Conservation (phyloP, 257 asterid species). For the Nicotiana tabacum region DNA sequence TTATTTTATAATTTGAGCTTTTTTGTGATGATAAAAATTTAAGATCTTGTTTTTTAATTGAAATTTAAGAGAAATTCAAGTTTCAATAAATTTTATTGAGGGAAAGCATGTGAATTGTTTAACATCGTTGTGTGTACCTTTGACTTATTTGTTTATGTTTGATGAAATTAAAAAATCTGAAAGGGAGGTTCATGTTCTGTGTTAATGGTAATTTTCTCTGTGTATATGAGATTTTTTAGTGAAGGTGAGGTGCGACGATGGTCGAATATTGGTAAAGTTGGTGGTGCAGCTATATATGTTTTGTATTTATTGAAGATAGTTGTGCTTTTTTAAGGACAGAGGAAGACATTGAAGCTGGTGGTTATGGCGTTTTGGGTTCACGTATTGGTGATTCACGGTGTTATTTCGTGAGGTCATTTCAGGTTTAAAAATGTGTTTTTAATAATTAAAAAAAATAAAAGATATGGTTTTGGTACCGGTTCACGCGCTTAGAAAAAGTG, state of each 20-base stretch:
- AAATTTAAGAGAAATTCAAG: not conserved
- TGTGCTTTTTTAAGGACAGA: not conserved
- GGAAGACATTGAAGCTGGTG: not conserved
- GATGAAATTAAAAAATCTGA: not conserved
- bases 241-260: not conserved
- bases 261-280: not conserved
- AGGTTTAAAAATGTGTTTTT: no score
- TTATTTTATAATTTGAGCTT: not conserved
- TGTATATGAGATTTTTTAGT: not conserved
- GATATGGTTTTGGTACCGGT: no score
- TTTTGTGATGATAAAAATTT: not conserved
- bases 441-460: no score
- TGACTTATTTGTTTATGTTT: not conserved
- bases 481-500: no score
- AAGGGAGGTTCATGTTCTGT: not conserved
- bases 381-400: no score
- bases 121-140: not conserved
- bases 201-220: not conserved
- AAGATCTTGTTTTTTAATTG: not conserved
- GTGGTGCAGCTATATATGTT: not conserved
- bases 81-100: not conserved
- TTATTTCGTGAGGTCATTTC: no score
- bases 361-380: no score
- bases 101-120: not conserved
- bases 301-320: not conserved